phyloP scores from a whole-genome alignment of 106 monocot genomes.

The Ottelia alismoides region DNA sequence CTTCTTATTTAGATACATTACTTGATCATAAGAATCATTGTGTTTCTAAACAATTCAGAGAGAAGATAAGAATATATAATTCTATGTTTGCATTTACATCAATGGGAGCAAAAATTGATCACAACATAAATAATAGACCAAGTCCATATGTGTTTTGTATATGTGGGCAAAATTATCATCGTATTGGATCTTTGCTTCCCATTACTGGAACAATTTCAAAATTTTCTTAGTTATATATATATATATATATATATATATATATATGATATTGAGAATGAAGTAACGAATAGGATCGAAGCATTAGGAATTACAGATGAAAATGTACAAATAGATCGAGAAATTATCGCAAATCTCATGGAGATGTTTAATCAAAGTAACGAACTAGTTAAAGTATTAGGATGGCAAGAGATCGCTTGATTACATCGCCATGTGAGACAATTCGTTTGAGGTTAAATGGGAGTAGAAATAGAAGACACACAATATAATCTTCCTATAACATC shows the following conservation, averaged over 20 bases:
- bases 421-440: neutral
- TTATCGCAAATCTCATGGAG: neutral
- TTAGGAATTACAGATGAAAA: neutral
- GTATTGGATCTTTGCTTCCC: slow-evolving; percentile 4
- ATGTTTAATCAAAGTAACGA: slow-evolving; percentile 12
- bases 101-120: slow-evolving; percentile 12
- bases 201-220: neutral
- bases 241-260: too few relatives aligned
- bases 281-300: slow-evolving; percentile 1
- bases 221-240: slow-evolving; percentile 10
- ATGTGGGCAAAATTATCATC: slow-evolving; percentile 7
- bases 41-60: neutral
- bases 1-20: neutral
- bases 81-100: slow-evolving; percentile 14
- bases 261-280: slow-evolving; percentile 19
- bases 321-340: neutral
- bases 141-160: slow-evolving; percentile 12
- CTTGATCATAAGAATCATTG: neutral
- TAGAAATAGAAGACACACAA: neutral
- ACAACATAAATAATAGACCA: neutral
- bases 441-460: neutral
- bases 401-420: neutral
- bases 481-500: slow-evolving; percentile 1
- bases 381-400: slow-evolving; percentile 2
- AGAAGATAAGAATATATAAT: neutral